These are phyloP conservation scores for Talaromyces nanjingensis DNA, from an alignment of 495 filamentous ascomycete genomes.

Conservation along the genomic window DNA sequence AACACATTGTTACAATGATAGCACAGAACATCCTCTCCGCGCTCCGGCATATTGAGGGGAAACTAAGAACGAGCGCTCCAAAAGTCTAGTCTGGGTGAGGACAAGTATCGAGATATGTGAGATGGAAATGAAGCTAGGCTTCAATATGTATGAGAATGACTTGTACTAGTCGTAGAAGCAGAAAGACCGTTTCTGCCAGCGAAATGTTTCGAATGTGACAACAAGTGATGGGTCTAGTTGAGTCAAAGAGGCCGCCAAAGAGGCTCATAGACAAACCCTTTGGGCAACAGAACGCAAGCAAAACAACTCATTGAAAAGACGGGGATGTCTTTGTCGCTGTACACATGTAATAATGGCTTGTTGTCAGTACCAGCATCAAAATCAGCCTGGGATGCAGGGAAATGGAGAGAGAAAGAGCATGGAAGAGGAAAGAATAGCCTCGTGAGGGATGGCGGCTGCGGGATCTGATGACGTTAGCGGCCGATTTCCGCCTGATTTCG, in stretches of 20 bases:
- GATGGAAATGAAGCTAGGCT: background rate
- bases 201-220: background rate
- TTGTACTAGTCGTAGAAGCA: background rate
- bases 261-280: conserved; percentile 2
- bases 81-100: background rate
- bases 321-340: background rate
- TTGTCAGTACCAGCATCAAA: background rate
- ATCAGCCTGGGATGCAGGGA: background rate
- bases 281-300: background rate
- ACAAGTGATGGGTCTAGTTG: background rate
- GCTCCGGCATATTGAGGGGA: conserved; percentile 22
- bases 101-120: background rate
- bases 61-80: conserved; percentile 6
- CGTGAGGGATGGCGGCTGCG: background rate
- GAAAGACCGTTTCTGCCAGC: background rate
- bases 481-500: background rate
- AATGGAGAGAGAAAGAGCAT: background rate
- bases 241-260: conserved; percentile 3
- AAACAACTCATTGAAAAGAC: background rate
- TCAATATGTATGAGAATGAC: background rate
- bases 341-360: background rate
- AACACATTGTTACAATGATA: conserved; percentile 75
- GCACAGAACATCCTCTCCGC: conserved; percentile 66
- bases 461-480: conserved; percentile 7
- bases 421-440: conserved; percentile 3